Base-by-base conservation (phyloP, 2,329 filamentous ascomycete genomes). In the Fusarium piperis region DNA sequence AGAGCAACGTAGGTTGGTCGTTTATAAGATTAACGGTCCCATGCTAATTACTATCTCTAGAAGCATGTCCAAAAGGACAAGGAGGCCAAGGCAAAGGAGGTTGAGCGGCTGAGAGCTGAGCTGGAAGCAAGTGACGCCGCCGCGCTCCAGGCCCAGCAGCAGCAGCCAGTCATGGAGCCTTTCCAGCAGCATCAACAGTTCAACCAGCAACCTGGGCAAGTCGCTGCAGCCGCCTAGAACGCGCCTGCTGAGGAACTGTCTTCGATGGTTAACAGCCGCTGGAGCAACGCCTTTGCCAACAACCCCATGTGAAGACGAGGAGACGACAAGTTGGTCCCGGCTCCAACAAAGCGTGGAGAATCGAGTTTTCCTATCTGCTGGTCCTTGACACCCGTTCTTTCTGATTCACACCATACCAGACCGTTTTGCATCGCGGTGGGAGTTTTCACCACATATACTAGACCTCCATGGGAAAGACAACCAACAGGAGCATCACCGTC, bases 91-190 rank as follows among this genome's bases (percentile, higher is more conserved):
- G 51, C 30, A 1, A 55, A 35, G 20, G 51, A 55, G 20, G 30
- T 36, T 6, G 30, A 12, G 2, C 51, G 32, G 9, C 32, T 55
- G 8, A 55, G 32, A 15, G 51, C 51, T 6, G 30, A 55, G 15
- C 32, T 55, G 0, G 66, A 46, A 2, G 48, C 70, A 2, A 75
- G 78, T 5, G 61, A 65, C 2, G 36, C 53, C 9, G 58, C 60
- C 23, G 68, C 63, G 3, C 39, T 44, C 4, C 28, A 20, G n/a
- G 48, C 26, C 2, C 23, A 11, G n/a, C 48, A 52, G 28, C 10
- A 12, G 32, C 26, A 28, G 6, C 8, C 39, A 2, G 11, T 28
- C 0, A 28, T 48, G 23, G 41, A 48, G 9, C 44, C 44, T 0
- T 48, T n/a, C 11, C 44, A 48, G 1, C 23, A 48, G 2, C 9